These are phyloP conservation scores for Candida odintsovae DNA, from an alignment of 805 yeast genomes.

Conservation along the genomic window DNA sequence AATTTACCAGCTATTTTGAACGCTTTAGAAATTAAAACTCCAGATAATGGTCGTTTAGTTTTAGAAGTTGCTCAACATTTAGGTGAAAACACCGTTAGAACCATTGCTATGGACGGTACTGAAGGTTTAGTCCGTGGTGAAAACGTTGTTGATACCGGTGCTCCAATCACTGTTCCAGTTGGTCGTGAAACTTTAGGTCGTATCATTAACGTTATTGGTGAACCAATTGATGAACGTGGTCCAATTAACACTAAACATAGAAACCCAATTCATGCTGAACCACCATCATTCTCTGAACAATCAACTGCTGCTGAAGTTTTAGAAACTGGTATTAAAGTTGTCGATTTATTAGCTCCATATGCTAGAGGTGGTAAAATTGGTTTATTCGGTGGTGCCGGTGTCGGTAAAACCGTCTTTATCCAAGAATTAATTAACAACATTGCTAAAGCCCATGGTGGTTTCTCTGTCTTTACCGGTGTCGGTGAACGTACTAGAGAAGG, in stretches of 20 bases:
- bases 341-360: slow-evolving; percentile 97
- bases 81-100: slow-evolving; percentile 99
- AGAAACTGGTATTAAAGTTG: slow-evolving; percentile 99
- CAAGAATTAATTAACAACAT: slow-evolving; percentile 99
- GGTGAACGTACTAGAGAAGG: slow-evolving; percentile 99
- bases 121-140: slow-evolving; percentile 99
- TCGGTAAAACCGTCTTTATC: slow-evolving; percentile 99
- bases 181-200: slow-evolving; percentile 99
- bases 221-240: slow-evolving; percentile 99
- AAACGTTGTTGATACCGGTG: slow-evolving; percentile 87
- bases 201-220: slow-evolving; percentile 97
- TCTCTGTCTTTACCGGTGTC: slow-evolving; percentile 99
- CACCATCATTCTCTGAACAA: slow-evolving; percentile 94
- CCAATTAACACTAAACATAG: slow-evolving; percentile 89
- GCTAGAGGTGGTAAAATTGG: slow-evolving; percentile 99
- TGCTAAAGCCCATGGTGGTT: slow-evolving; percentile 99
- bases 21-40: slow-evolving; percentile 85
- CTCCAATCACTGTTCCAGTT: slow-evolving; percentile 98
- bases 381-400: slow-evolving; percentile 99
- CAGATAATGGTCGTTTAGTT: slow-evolving; percentile 73
- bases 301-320: slow-evolving; percentile 96
- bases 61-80: slow-evolving; percentile 99
- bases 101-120: slow-evolving; percentile 99
- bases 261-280: slow-evolving; percentile 98
- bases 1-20: slow-evolving; percentile 95